These are phyloP conservation scores for Coemansia guatemalensis DNA, from an alignment of 192 early-diverging fungal genomes.

Conservation along the genomic window DNA sequence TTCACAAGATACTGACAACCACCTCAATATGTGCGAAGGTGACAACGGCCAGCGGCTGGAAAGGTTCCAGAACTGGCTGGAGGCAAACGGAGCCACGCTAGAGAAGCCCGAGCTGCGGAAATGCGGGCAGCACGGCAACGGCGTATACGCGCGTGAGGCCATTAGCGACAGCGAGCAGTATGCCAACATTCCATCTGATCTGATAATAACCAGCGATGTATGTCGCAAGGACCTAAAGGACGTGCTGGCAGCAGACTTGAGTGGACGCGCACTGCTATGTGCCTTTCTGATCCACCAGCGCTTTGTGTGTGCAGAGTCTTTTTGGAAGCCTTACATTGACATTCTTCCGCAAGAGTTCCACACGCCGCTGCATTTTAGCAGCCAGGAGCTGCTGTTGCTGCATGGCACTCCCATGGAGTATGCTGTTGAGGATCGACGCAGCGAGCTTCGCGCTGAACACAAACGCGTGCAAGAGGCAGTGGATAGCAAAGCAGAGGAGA, in stretches of 20 bases:
- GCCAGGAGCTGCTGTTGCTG: conserved; percentile 51
- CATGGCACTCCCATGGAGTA: conserved; percentile 56
- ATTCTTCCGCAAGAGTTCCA: conserved; percentile 57
- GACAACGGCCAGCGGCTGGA: conserved; percentile 10
- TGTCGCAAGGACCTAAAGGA: conserved; percentile 33
- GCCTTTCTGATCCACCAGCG: conserved; percentile 58
- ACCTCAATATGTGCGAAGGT: neutral
- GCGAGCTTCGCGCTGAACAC: conserved; percentile 34
- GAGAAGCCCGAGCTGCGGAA: conserved; percentile 35
- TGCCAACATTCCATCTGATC: conserved; percentile 55
- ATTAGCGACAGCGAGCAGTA: conserved; percentile 51
- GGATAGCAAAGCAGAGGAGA: conserved; percentile 4
- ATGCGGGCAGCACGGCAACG: conserved; percentile 30
- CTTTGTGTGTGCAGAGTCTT: conserved; percentile 31
- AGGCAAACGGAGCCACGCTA: conserved; percentile 43
- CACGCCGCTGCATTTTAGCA: conserved; percentile 58
- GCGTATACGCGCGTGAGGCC: conserved; percentile 49
- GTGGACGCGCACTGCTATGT: conserved; percentile 48
- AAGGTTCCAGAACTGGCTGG: conserved; percentile 44
- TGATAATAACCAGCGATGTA: conserved; percentile 53
- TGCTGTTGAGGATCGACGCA: conserved; percentile 47
- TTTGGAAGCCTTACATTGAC: conserved; percentile 63
- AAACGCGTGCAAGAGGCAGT: conserved; percentile 28
- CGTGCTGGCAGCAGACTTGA: conserved; percentile 14
- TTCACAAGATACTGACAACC: neutral